Percentiles rank a stretch among this genome's conserved stretches.
Evolutionary conservation across 2,329 filamentous ascomycete species (phyloP).

Genomic region (Plectosphaerella cucumerina): DNA sequence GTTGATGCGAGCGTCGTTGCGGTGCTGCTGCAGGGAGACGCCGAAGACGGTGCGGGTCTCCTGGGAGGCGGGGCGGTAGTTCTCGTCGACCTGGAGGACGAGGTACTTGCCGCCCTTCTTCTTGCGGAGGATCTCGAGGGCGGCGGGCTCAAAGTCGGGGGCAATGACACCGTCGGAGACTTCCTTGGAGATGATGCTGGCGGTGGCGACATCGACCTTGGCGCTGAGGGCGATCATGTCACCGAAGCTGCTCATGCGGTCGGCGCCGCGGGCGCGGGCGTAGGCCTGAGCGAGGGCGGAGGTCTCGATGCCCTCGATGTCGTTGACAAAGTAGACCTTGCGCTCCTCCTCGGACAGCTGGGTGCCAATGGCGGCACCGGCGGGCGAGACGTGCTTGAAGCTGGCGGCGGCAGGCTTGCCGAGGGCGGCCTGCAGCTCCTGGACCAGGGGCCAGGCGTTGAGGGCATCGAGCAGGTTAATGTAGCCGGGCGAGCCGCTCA

Average conservation of each 20-base stretch:
- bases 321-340: conserved; percentile 98
- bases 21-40: conserved; percentile 81
- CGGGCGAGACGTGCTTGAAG: conserved; percentile 98
- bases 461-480: conserved; percentile 96
- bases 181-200: conserved; percentile 96
- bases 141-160: conserved; percentile 77
- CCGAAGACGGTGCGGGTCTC: conserved; percentile 90
- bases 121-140: conserved; percentile 87
- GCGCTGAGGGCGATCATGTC: conserved; percentile 94
- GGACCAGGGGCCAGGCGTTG: conserved; percentile 95
- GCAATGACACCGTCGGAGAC: conserved; percentile 97
- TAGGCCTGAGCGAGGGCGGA: conserved; percentile 91
- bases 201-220: conserved; percentile 84
- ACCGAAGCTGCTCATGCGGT: conserved; percentile 98
- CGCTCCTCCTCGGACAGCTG: conserved; percentile 82
- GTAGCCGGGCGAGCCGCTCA: conserved; percentile 86
- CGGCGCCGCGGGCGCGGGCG: conserved; percentile 88
- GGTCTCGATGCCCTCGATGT: conserved; percentile 82
- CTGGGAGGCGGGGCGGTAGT: conserved; percentile 74
- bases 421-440: conserved; percentile 88
- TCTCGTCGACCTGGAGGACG: conserved; percentile 88
- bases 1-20: conserved; percentile 85
- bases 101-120: conserved; percentile 99
- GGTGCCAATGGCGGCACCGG: conserved; percentile 89
- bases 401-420: conserved; percentile 87